Evolutionary conservation across 1,284 basidiomycete genomes (phyloP).

Genomic region (Pisolithus thermaeus): DNA sequence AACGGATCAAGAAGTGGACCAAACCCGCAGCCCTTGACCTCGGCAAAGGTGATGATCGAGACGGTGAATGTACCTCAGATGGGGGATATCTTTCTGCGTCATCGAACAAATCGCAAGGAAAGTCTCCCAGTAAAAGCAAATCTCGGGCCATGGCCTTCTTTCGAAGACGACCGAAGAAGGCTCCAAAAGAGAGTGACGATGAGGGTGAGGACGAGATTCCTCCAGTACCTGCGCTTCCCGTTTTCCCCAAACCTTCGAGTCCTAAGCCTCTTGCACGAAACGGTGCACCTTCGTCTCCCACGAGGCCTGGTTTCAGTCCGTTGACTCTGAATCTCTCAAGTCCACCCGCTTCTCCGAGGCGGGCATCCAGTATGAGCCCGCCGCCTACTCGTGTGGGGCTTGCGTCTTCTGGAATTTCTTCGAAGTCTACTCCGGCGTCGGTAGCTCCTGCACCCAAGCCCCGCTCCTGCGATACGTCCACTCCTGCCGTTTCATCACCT

Average conservation of each 20-base stretch:
- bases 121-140: slow-evolving; percentile 22
- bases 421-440: slow-evolving; percentile 8
- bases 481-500: slow-evolving; percentile 14
- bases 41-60: slow-evolving; percentile 15
- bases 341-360: slow-evolving; percentile 18
- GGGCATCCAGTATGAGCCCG: slow-evolving; percentile 21
- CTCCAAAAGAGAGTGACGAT: slow-evolving; percentile 20
- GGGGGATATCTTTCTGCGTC: slow-evolving; percentile 29
- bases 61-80: slow-evolving; percentile 21
- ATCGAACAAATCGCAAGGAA: slow-evolving; percentile 27
- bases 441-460: slow-evolving; percentile 3
- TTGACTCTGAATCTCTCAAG: slow-evolving; percentile 19
- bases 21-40: slow-evolving; percentile 16
- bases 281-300: slow-evolving; percentile 19
- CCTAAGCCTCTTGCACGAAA: slow-evolving; percentile 24
- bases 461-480: slow-evolving; percentile 8
- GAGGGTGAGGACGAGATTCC: slow-evolving; percentile 24
- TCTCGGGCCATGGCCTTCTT: slow-evolving; percentile 30
- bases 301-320: slow-evolving; percentile 22
- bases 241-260: slow-evolving; percentile 22
- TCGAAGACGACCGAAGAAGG: slow-evolving; percentile 25
- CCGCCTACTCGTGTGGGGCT: slow-evolving; percentile 13
- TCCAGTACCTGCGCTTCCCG: slow-evolving; percentile 26
- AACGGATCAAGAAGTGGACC: slow-evolving; percentile 14
- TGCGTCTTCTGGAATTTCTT: slow-evolving; percentile 5